A percentile compares a stretch with the other conserved stretches of the same genome.
Conservation (phyloP, 2,329 filamentous ascomycete species). For the Chlorencoelia australis region DNA sequence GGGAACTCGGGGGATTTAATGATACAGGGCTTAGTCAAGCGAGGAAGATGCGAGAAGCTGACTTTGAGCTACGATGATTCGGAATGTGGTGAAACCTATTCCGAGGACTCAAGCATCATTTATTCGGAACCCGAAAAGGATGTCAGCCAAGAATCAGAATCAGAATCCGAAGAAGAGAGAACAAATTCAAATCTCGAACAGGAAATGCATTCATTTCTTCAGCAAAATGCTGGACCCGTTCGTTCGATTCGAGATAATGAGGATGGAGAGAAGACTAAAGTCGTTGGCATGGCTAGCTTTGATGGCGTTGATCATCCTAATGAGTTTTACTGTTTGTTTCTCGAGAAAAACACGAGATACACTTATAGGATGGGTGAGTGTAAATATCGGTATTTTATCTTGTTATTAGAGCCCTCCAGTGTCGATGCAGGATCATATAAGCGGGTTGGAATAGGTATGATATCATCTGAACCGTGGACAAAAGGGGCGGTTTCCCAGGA, state of each 20-base stretch:
- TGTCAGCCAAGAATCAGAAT: too few relatives aligned
- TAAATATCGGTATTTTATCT: slow-evolving; percentile 2
- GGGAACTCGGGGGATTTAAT: neutral
- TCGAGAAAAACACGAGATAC: neutral
- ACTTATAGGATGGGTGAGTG: neutral
- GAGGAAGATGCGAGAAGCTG: neutral
- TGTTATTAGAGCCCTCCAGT: slow-evolving; percentile 2
- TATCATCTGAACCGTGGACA: neutral
- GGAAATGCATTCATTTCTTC: too few relatives aligned
- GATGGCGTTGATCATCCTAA: slow-evolving; percentile 2
- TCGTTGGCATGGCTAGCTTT: slow-evolving; percentile 1
- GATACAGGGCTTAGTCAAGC: neutral
- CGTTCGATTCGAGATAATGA: too few relatives aligned
- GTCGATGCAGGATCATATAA: neutral
- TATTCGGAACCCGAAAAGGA: too few relatives aligned
- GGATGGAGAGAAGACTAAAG: too few relatives aligned
- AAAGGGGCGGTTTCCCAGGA: neutral
- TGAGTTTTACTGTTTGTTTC: slow-evolving; percentile 1
- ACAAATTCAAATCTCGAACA: too few relatives aligned
- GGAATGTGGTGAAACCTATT: too few relatives aligned
- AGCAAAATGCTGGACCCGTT: too few relatives aligned
- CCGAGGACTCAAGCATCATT: too few relatives aligned
- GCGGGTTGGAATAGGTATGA: slow-evolving; percentile 1
- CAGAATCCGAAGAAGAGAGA: too few relatives aligned
- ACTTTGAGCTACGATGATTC: too few relatives aligned